Percentiles rank a stretch among this genome's conserved stretches.
phyloP scores from a whole-genome alignment of 2,329 filamentous ascomycete species.

The Penicillium freii region DNA sequence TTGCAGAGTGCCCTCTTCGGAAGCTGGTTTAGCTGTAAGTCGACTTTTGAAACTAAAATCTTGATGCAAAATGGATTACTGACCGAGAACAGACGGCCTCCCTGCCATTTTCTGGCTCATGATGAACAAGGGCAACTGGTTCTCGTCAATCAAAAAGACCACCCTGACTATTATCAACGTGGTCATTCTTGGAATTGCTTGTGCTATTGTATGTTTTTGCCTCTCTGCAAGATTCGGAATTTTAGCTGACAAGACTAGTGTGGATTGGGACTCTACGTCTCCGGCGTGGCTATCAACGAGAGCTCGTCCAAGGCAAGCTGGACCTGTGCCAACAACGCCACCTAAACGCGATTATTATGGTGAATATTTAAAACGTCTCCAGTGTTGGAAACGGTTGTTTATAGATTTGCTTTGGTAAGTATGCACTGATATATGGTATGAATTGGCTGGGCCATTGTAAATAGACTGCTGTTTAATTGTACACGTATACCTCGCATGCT shows the following conservation, averaged over 20 bases:
- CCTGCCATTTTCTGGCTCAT: slow-evolving; percentile 48
- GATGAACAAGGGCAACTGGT: slow-evolving; percentile 46
- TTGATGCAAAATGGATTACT: background rate
- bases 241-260: slow-evolving; percentile 27
- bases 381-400: background rate
- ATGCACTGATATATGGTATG: slow-evolving; percentile 5
- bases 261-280: slow-evolving; percentile 44
- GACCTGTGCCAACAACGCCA: slow-evolving; percentile 40
- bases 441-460: slow-evolving; percentile 13
- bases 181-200: slow-evolving; percentile 38
- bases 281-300: slow-evolving; percentile 39
- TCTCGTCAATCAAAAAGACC: slow-evolving; percentile 44
- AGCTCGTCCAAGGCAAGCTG: slow-evolving; percentile 36
- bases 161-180: slow-evolving; percentile 45
- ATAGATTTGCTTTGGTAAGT: slow-evolving; percentile 3
- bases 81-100: slow-evolving; percentile 16
- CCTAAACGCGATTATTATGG: slow-evolving; percentile 1
- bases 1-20: slow-evolving; percentile 54
- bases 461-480: slow-evolving; percentile 10
- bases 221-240: background rate
- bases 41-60: slow-evolving; percentile 3
- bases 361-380: background rate
- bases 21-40: slow-evolving; percentile 61
- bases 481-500: background rate
- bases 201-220: slow-evolving; percentile 25